These are phyloP conservation scores for Phalaenopsis hybrid DNA, from an alignment of 116 monocot genomes.

Conservation along the genomic window DNA sequence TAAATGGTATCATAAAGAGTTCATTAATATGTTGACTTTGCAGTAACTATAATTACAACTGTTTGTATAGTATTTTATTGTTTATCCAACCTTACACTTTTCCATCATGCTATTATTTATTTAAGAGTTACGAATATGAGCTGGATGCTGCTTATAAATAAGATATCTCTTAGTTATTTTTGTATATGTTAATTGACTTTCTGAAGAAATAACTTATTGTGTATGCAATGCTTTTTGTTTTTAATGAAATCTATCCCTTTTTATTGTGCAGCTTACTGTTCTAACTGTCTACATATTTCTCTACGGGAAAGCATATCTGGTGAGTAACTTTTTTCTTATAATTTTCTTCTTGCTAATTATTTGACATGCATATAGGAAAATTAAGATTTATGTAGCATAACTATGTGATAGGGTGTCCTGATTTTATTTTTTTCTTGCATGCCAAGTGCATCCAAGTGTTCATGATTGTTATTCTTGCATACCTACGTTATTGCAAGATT, in stretches of 20 bases:
- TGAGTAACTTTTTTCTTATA: constrained; percentile 17
- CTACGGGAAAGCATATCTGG: constrained; percentile 86
- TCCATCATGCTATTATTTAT: not conserved
- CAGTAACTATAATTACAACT: not conserved
- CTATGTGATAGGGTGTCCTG: not conserved
- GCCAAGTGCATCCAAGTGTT: not conserved
- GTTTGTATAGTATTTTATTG: not conserved
- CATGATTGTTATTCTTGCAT: not conserved
- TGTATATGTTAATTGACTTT: not conserved
- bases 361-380: not conserved
- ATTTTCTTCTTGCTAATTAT: not conserved
- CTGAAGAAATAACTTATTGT: not conserved
- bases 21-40: not conserved
- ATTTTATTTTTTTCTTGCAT: not conserved
- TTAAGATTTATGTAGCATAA: not conserved
- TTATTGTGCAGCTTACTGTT: constrained; percentile 69
- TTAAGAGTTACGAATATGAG: not conserved
- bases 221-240: not conserved
- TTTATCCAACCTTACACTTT: not conserved
- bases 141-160: not conserved
- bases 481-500: too few species aligned
- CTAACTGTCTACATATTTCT: constrained; percentile 88
- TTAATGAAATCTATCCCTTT: constrained; percentile 1
- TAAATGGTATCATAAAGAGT: not conserved
- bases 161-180: not conserved